Evolutionary conservation across 2,329 filamentous ascomycete species (phyloP), one percentile per base, ranked within the genome.

Genomic region (Blastomyces emzantsi): DNA sequence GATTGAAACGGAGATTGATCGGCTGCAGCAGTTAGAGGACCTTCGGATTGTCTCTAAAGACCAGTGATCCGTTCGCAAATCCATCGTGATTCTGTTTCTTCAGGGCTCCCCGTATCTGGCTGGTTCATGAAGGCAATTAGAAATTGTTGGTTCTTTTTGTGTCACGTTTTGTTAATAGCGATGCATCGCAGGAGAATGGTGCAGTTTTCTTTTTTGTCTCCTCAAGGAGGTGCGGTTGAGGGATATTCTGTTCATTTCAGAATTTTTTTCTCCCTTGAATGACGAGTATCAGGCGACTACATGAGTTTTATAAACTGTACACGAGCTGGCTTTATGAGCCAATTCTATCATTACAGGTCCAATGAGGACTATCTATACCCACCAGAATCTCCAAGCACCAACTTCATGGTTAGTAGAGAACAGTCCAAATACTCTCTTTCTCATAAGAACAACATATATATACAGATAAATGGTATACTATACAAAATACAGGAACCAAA

Each of bases 1-100:
- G 45, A 84, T 88, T 64, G 82, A 82, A 62, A 84, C 84, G 66
- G 86, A 88, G 76, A 88, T 88, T 71, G 86, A 88, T 75, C 76
- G 84, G 60, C 70, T 85, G 64, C 79, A 80, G 57, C 73, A 78
- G 63, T 76, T 73, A 17, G 80, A 82, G 65, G 83, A 85, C 68
- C 76, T 83, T 56, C 75, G 81, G 58, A 73, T 83, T 66, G 72
- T 77, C 54, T 67, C 69, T 47, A 62, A 67, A 54, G 47, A 63
- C 60, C 41, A 62, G 13, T 65, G 60, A 64, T 25, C 8, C 15
- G 17, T 36, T 17, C 19, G 17, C 17, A 25, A 39, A 7, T 39
- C 9, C 36, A 11, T 39, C 9, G 9, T 39, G 36, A 9, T 36
- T 19, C 11, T n/a, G 52, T 60, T 59, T 57, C 7, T 22, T 22